A percentile compares a stretch with the other conserved stretches of the same genome.
Evolutionary conservation across 2,329 filamentous ascomycete species (phyloP).

Genomic region (Amylocarpus encephaloides): DNA sequence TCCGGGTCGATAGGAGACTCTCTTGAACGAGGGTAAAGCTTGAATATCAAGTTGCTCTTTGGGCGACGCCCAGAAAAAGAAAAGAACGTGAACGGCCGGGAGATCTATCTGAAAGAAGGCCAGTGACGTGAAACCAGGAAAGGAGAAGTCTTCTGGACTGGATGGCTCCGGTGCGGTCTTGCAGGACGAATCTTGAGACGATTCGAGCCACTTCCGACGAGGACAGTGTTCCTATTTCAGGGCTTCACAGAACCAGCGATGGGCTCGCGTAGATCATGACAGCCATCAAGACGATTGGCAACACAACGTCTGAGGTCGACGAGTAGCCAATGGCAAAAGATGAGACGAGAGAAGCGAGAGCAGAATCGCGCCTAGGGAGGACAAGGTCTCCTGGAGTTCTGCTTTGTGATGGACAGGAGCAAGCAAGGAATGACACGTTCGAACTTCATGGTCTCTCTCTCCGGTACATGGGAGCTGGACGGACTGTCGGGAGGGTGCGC

Average conservation of each 20-base stretch:
- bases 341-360: conserved; percentile 25
- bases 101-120: conserved; percentile 17
- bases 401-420: conserved; percentile 21
- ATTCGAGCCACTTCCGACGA: conserved; percentile 24
- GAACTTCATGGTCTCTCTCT: conserved; percentile 30
- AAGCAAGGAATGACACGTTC: conserved; percentile 28
- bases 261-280: conserved; percentile 37
- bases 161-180: conserved; percentile 18
- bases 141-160: conserved; percentile 17
- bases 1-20: conserved; percentile 15
- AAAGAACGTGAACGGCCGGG: conserved; percentile 14
- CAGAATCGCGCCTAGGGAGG: conserved; percentile 25
- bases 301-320: conserved; percentile 27
- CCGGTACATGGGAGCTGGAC: conserved; percentile 27
- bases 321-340: conserved; percentile 40
- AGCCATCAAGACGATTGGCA: conserved; percentile 42
- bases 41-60: conserved; percentile 18
- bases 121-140: conserved; percentile 26
- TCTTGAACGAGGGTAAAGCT: conserved; percentile 15
- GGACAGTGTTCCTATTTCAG: conserved; percentile 32
- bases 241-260: conserved; percentile 36
- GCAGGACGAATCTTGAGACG: conserved; percentile 29
- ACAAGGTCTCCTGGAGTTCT: conserved; percentile 25
- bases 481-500: conserved; percentile 31
- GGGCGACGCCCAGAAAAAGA: conserved; percentile 10